Conservation (phyloP, 768 basidiomycete species). For the Cystoderma amianthinum region DNA sequence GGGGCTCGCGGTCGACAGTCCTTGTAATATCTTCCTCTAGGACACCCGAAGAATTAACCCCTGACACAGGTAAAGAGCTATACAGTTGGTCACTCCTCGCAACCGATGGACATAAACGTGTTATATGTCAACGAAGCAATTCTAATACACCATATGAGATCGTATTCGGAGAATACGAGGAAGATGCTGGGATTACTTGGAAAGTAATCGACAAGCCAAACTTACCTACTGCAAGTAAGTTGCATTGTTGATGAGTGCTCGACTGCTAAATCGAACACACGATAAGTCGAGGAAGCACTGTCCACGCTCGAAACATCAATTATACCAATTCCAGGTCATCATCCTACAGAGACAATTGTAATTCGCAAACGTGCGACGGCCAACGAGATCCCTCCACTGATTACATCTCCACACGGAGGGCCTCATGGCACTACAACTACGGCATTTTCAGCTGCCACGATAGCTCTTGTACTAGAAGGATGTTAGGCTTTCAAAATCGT, state of each 20-base stretch:
- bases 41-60: constrained; percentile 34
- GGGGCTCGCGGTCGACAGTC: constrained; percentile 47
- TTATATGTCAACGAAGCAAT: constrained; percentile 46
- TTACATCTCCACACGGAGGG: constrained; percentile 57
- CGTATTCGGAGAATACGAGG: constrained; percentile 33
- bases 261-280: background rate
- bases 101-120: constrained; percentile 31
- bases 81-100: constrained; percentile 50
- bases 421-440: constrained; percentile 47
- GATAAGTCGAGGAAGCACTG: constrained; percentile 35
- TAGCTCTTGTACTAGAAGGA: constrained; percentile 49
- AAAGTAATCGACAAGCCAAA: constrained; percentile 34
- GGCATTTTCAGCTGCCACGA: constrained; percentile 34
- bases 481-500: constrained; percentile 32
- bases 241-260: background rate
- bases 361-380: constrained; percentile 22
- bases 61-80: constrained; percentile 20
- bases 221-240: constrained; percentile 33
- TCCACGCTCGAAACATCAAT: constrained; percentile 32
- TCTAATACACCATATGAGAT: constrained; percentile 39
- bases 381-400: constrained; percentile 29
- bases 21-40: constrained; percentile 39
- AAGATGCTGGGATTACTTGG: constrained; percentile 20
- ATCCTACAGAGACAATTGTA: constrained; percentile 49
- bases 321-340: constrained; percentile 40